Conservation (phyloP, 192 early-diverging fungal species). For the Coemansia reversa region DNA sequence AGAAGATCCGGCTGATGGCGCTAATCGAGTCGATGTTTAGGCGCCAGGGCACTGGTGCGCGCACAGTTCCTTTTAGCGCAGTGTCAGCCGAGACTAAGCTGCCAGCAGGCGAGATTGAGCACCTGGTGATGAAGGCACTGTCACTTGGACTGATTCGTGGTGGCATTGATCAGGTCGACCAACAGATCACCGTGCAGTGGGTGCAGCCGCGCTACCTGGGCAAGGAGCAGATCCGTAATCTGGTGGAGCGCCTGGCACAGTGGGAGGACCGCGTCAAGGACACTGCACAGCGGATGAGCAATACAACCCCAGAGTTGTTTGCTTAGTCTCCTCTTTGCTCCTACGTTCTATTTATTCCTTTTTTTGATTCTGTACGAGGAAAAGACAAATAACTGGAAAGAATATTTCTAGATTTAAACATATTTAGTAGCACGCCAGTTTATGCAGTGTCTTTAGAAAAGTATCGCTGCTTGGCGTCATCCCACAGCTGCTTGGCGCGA, state of each 20-base stretch:
- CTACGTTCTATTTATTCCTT: no score
- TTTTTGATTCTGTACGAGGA: no score
- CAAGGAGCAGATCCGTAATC: slow-evolving; percentile 79
- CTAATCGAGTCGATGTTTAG: slow-evolving; percentile 93
- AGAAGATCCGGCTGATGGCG: slow-evolving; percentile 98
- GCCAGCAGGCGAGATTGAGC: slow-evolving; percentile 73
- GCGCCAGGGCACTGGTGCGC: slow-evolving; percentile 64
- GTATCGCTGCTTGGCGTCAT: slow-evolving; percentile 45
- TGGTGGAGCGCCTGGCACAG: slow-evolving; percentile 76
- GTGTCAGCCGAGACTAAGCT: slow-evolving; percentile 79
- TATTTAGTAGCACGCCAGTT: not conserved
- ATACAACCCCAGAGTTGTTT: slow-evolving; percentile 49
- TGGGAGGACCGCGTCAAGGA: slow-evolving; percentile 83
- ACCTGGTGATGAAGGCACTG: slow-evolving; percentile 97
- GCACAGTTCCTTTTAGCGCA: slow-evolving; percentile 71
- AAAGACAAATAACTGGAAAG: no score
- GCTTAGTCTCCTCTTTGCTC: not conserved
- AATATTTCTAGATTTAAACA: no score
- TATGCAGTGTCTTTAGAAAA: slow-evolving; percentile 6
- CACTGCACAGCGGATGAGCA: slow-evolving; percentile 45
- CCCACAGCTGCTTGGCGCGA: slow-evolving; percentile 63
- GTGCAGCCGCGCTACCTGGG: slow-evolving; percentile 97
- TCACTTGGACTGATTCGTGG: slow-evolving; percentile 90
- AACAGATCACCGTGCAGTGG: slow-evolving; percentile 88
- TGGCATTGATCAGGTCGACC: slow-evolving; percentile 93